These are phyloP conservation scores for Daedaleopsis sinensis DNA, from an alignment of 768 basidiomycete genomes.

Conservation along the genomic window DNA sequence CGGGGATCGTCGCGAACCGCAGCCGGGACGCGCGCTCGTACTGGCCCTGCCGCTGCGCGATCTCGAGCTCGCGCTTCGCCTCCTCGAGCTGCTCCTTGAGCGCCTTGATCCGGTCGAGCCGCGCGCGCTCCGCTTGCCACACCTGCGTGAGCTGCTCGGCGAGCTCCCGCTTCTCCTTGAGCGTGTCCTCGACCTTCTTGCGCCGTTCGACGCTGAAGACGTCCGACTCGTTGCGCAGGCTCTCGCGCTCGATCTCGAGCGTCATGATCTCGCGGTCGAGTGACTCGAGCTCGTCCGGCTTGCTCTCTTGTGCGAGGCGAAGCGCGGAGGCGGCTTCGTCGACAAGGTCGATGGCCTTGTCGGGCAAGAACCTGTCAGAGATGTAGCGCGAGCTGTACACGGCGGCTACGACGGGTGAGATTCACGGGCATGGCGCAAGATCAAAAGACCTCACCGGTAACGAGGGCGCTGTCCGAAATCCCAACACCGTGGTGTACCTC, in stretches of 20 bases:
- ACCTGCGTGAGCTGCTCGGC: slow-evolving; percentile 61
- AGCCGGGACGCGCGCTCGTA: slow-evolving; percentile 84
- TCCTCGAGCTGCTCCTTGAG: slow-evolving; percentile 76
- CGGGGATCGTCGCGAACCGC: slow-evolving; percentile 84
- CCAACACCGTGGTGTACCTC: slow-evolving; percentile 95
- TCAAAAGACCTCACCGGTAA: slow-evolving; percentile 57
- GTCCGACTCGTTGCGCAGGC: slow-evolving; percentile 86
- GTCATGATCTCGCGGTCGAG: slow-evolving; percentile 86
- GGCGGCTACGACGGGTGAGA: slow-evolving; percentile 54
- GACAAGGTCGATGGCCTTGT: slow-evolving; percentile 90
- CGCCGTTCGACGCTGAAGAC: slow-evolving; percentile 80
- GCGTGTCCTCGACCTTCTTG: slow-evolving; percentile 62
- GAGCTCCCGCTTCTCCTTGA: slow-evolving; percentile 62
- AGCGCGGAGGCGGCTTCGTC: slow-evolving; percentile 92
- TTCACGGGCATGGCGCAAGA: too few relatives aligned
- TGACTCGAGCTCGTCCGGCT: slow-evolving; percentile 82
- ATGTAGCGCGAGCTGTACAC: slow-evolving; percentile 86
- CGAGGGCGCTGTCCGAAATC: slow-evolving; percentile 63
- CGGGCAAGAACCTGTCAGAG: slow-evolving; percentile 84
- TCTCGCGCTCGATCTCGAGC: slow-evolving; percentile 87
- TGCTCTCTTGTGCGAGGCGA: slow-evolving; percentile 85
- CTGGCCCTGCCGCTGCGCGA: slow-evolving; percentile 87
- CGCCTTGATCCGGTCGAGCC: slow-evolving; percentile 73
- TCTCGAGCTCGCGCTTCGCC: slow-evolving; percentile 84
- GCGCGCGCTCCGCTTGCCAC: slow-evolving; percentile 78